These are phyloP conservation scores for Paraconiothyrium brasiliense DNA, from an alignment of 2,329 filamentous ascomycete species.

Conservation along the genomic window DNA sequence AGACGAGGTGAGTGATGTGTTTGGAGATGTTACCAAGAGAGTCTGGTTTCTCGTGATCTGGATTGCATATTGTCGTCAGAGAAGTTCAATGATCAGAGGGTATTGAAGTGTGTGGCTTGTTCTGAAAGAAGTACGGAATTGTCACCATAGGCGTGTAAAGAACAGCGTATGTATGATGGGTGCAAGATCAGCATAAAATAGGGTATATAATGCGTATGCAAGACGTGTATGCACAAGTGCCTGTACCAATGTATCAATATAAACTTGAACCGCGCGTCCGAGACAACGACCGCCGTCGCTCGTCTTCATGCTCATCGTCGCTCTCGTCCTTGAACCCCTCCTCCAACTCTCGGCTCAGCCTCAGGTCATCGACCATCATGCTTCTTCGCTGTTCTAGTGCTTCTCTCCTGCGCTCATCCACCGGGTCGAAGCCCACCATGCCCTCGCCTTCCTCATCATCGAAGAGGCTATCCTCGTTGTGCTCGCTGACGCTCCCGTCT, in stretches of 20 bases:
- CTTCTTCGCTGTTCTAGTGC: slow-evolving; percentile 51
- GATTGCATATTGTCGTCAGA: too few relatives aligned
- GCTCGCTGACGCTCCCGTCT: slow-evolving; percentile 39
- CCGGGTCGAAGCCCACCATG: slow-evolving; percentile 57
- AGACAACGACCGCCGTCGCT: slow-evolving; percentile 32
- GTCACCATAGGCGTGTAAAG: too few relatives aligned
- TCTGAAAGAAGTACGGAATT: too few relatives aligned
- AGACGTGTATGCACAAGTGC: slow-evolving; percentile 2
- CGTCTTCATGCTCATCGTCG: slow-evolving; percentile 63
- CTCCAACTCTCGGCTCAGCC: slow-evolving; percentile 82
- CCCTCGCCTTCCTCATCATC: slow-evolving; percentile 58
- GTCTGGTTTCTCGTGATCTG: too few relatives aligned
- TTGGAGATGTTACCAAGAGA: too few relatives aligned
- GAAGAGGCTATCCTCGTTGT: slow-evolving; percentile 52
- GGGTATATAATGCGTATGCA: slow-evolving; percentile 4
- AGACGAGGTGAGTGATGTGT: too few relatives aligned
- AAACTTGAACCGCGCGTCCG: slow-evolving; percentile 2
- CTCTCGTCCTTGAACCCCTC: slow-evolving; percentile 79
- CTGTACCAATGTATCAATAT: background rate
- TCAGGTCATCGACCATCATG: slow-evolving; percentile 61
- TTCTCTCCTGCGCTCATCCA: slow-evolving; percentile 48
- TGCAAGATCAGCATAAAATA: background rate
- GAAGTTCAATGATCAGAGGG: too few relatives aligned
- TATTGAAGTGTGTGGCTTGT: too few relatives aligned
- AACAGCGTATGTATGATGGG: too few relatives aligned